These are phyloP conservation scores for Candolleomyces efflorescens DNA, from an alignment of 768 basidiomycete genomes.

Conservation along the genomic window DNA sequence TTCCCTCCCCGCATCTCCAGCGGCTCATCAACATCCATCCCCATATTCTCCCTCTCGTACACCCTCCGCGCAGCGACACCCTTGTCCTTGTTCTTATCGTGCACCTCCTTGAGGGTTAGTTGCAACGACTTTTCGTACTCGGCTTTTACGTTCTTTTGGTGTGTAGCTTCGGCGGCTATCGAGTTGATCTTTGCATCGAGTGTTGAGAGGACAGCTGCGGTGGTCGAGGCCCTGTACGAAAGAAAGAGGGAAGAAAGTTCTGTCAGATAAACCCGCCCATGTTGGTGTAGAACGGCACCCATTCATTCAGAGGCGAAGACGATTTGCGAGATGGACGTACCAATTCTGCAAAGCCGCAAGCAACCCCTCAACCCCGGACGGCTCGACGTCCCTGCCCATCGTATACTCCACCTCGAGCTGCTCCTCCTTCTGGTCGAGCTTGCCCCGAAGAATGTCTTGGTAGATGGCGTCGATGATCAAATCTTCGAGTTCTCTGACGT, in stretches of 20 bases:
- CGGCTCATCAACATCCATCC: slow-evolving; percentile 69
- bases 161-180: slow-evolving; percentile 42
- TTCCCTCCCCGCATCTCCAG: slow-evolving; percentile 44
- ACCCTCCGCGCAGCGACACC: slow-evolving; percentile 17
- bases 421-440: slow-evolving; percentile 88
- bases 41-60: slow-evolving; percentile 31
- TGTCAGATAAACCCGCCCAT: not conserved
- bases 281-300: no score
- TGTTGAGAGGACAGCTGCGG: slow-evolving; percentile 62
- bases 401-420: slow-evolving; percentile 91
- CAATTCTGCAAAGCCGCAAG: slow-evolving; percentile 63
- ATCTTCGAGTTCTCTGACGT: slow-evolving; percentile 89
- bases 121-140: slow-evolving; percentile 55
- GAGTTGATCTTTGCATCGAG: slow-evolving; percentile 66
- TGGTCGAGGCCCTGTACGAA: slow-evolving; percentile 58
- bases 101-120: slow-evolving; percentile 53
- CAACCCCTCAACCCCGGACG: slow-evolving; percentile 58
- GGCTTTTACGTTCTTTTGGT: slow-evolving; percentile 36
- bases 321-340: no score
- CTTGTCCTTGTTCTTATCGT: slow-evolving; percentile 63
- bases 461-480: slow-evolving; percentile 97
- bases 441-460: slow-evolving; percentile 82
- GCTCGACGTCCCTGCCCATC: slow-evolving; percentile 88
- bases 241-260: slow-evolving; percentile 8
- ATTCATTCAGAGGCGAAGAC: no score